A percentile compares a stretch with the other conserved stretches of the same genome.
phyloP scores from a whole-genome alignment of 768 basidiomycete species.

The Hypsizygus marmoreus region DNA sequence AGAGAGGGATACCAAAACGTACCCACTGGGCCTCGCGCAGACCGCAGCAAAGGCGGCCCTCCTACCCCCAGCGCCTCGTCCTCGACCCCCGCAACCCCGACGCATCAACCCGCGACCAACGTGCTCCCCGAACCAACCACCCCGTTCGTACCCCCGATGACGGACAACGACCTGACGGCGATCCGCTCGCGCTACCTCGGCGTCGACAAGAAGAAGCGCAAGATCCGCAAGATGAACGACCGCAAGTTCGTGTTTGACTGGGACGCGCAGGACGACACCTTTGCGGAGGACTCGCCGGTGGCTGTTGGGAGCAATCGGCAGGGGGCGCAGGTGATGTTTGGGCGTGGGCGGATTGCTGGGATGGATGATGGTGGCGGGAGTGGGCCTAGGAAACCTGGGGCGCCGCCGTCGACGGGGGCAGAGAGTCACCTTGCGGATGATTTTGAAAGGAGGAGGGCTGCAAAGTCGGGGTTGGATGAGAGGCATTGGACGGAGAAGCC shows the following conservation, averaged over 20 bases:
- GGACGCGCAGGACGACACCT: conserved; percentile 96
- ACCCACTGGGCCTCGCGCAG: conserved; percentile 85
- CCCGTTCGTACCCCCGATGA: conserved; percentile 64
- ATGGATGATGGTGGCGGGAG: conserved; percentile 77
- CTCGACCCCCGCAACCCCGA: conserved; percentile 48
- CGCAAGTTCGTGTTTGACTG: conserved; percentile 99
- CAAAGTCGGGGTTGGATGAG: conserved; percentile 84
- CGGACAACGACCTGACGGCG: conserved; percentile 75
- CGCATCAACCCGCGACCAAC: conserved; percentile 42
- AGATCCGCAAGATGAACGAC: conserved; percentile 92
- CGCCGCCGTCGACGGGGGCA: too few relatives aligned
- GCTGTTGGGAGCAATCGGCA: conserved; percentile 72
- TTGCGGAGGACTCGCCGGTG: conserved; percentile 72
- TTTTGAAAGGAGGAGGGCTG: conserved; percentile 80
- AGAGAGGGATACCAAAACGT: conserved; percentile 63
- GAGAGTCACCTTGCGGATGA: conserved; percentile 70
- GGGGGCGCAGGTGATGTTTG: conserved; percentile 88
- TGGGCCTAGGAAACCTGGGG: conserved; percentile 37
- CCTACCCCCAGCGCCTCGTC: conserved; percentile 31
- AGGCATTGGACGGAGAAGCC: conserved; percentile 98
- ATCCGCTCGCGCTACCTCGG: conserved; percentile 95
- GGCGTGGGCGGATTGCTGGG: conserved; percentile 78
- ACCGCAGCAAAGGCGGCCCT: conserved; percentile 50
- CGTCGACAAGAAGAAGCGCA: conserved; percentile 91
- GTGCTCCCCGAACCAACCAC: conserved; percentile 33